A percentile compares a stretch with the other conserved stretches of the same genome.
phyloP scores from a whole-genome alignment of 192 early-diverging fungal genomes.

The Coemansia erecta region DNA sequence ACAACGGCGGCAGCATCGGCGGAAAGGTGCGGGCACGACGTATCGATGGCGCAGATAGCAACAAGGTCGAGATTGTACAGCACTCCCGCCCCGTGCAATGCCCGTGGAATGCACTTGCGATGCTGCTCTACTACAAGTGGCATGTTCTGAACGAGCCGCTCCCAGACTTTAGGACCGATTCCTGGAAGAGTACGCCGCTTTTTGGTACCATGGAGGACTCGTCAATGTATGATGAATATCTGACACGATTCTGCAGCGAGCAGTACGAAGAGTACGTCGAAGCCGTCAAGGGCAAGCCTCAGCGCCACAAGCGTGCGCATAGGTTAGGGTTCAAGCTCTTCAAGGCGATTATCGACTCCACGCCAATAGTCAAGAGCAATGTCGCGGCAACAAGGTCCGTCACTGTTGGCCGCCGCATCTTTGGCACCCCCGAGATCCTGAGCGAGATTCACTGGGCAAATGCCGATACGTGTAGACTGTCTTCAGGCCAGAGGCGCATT shows the following conservation, averaged over 20 bases:
- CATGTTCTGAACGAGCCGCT: slow-evolving; percentile 40
- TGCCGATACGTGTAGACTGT: slow-evolving; percentile 3
- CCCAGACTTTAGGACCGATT: slow-evolving; percentile 34
- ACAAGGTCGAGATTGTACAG: slow-evolving; percentile 31
- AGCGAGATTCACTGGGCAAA: slow-evolving; percentile 20
- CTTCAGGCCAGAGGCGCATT: too few species aligned
- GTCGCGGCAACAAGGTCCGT: slow-evolving; percentile 16
- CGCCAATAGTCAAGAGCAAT: slow-evolving; percentile 3
- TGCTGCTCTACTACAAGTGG: slow-evolving; percentile 45
- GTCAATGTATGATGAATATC: slow-evolving; percentile 16
- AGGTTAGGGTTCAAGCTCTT: slow-evolving; percentile 3
- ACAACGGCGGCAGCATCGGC: slow-evolving; percentile 2
- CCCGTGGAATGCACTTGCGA: slow-evolving; percentile 50
- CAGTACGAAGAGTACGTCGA: slow-evolving; percentile 27
- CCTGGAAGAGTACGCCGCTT: slow-evolving; percentile 34
- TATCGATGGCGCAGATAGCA: not conserved
- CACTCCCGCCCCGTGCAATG: slow-evolving; percentile 26
- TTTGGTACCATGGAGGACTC: slow-evolving; percentile 17
- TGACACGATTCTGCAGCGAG: slow-evolving; percentile 19
- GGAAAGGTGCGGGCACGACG: slow-evolving; percentile 5
- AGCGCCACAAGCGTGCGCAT: slow-evolving; percentile 23
- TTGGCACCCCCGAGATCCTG: slow-evolving; percentile 18
- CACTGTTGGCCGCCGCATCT: slow-evolving; percentile 10
- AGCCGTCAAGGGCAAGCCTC: too few species aligned
- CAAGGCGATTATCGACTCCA: not conserved